Evolutionary conservation across 139 green algal species (phyloP), one percentile per base, ranked within the genome.

Genomic region (Protoeuglena noctilucae): DNA sequence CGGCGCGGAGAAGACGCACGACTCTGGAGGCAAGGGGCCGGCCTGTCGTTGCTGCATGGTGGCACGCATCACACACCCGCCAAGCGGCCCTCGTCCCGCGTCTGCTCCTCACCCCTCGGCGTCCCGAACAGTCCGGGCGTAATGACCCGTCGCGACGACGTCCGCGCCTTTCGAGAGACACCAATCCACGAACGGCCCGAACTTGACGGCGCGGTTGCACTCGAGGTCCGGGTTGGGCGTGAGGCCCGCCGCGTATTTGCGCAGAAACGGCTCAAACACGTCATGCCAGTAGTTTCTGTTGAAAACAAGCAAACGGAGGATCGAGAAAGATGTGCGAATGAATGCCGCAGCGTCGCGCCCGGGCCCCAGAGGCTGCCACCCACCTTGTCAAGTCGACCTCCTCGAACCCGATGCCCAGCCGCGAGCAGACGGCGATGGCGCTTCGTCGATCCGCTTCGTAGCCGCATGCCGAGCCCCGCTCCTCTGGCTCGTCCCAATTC

Each of bases 121-220:
- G 24, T 2, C 40, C 16, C 40, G 16, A 4, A 29, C 39, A 90
- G 30, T n/a, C 4, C 73, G 67, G 0, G 78, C 81, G 40, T 88
- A 90, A 58, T 90, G 81, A 3, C 81, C 81, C 0, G 81, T 90
- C 9, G 73, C 78, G n/a, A 90, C 40, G 24, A 47, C 46, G 25
- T 78, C 65, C 24, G 76, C 69, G 6, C 81, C 81, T 51, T 74
- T 54, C 0, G 18, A 6, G 4, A 31, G 16, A 1, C 66, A 79
- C 61, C 66, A 68, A 0, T 63, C 28, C 27, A 81, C 57, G 51
- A 91, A 59, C 1, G 71, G 69, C 2, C 63, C 75, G 69, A 90
- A 90, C 61, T 93, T 93, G 64, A 93, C 84, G 66, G 74, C 49
- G 28, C 72, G 65, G 74, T 93, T 93, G 70, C 83, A 93, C 17